These are phyloP conservation scores for Skeletonema potamos DNA, from an alignment of 108 stramenopile species.

Conservation along the genomic window DNA sequence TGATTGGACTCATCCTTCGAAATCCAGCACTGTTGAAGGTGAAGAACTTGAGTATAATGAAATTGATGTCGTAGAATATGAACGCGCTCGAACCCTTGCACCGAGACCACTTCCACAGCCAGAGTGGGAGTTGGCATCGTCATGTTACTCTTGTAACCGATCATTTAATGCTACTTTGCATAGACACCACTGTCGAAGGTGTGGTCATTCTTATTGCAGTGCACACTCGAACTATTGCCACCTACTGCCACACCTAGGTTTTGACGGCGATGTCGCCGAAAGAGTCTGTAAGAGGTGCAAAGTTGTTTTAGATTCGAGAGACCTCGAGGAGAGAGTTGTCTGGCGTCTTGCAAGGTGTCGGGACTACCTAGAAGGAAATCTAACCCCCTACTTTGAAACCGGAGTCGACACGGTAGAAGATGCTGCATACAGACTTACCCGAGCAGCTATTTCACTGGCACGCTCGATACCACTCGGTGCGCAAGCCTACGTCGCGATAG, in stretches of 20 bases:
- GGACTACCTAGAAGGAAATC: constrained; percentile 53
- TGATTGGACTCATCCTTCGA: constrained; percentile 33
- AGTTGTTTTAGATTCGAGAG: constrained; percentile 62
- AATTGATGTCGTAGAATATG: constrained; percentile 43
- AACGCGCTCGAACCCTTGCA: constrained; percentile 65
- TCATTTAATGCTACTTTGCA: constrained; percentile 83
- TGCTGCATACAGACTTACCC: constrained; percentile 64
- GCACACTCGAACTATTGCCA: constrained; percentile 63
- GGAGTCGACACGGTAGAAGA: constrained; percentile 79
- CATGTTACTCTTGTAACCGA: constrained; percentile 67
- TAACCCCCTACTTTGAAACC: constrained; percentile 85
- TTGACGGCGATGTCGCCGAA: constrained; percentile 77
- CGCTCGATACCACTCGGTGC: constrained; percentile 85
- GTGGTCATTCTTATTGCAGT: constrained; percentile 86
- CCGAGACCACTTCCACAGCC: constrained; percentile 66
- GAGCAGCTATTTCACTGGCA: constrained; percentile 71
- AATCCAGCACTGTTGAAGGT: constrained; percentile 9
- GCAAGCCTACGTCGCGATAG: constrained; percentile 86
- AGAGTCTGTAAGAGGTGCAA: constrained; percentile 88
- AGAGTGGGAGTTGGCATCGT: constrained; percentile 65
- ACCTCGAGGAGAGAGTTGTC: constrained; percentile 83
- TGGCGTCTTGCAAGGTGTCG: constrained; percentile 84
- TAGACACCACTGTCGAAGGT: constrained; percentile 92
- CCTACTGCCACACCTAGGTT: constrained; percentile 81
- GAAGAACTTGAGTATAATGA: constrained; percentile 30